Evolutionary conservation across 257 asterid genomes (phyloP).

Genomic region (Lavandula angustifolia): DNA sequence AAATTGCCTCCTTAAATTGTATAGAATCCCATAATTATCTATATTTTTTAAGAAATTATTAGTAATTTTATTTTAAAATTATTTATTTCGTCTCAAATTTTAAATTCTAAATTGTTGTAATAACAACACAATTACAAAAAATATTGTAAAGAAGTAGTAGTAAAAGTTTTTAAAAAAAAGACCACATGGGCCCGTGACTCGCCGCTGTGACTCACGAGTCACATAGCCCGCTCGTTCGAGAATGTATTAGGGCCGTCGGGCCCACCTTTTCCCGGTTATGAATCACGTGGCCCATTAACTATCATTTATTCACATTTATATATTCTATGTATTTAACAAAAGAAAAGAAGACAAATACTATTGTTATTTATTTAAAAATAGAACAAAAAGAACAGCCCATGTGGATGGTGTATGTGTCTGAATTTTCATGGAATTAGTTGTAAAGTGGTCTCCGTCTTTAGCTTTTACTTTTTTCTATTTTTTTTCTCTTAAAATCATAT

Average conservation of each 20-base stretch:
- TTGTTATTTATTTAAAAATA: neutral
- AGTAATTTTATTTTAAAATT: no score
- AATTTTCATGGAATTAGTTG: constrained; percentile 42
- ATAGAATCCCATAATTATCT: no score
- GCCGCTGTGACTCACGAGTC: constrained; percentile 44
- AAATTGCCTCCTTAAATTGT: no score
- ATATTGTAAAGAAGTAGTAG: neutral
- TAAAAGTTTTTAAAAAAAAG: neutral
- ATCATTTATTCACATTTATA: constrained; percentile 28
- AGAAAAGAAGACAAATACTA: neutral
- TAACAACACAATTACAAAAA: no score
- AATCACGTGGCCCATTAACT: constrained; percentile 38
- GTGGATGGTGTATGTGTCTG: constrained; percentile 27
- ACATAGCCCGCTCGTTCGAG: constrained; percentile 24
- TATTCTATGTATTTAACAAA: neutral
- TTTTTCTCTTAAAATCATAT: constrained; percentile 11
- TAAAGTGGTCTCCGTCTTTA: constrained; percentile 48
- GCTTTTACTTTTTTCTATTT: constrained; percentile 35
- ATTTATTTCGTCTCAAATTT: no score
- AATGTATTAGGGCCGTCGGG: constrained; percentile 33
- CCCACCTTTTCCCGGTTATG: constrained; percentile 35
- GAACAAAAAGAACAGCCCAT: constrained; percentile 27
- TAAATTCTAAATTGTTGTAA: no score
- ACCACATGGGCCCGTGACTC: constrained; percentile 41
- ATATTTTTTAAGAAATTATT: no score